These are phyloP conservation scores for Candida yuanshanica DNA, from an alignment of 805 yeast genomes.

Conservation along the genomic window DNA sequence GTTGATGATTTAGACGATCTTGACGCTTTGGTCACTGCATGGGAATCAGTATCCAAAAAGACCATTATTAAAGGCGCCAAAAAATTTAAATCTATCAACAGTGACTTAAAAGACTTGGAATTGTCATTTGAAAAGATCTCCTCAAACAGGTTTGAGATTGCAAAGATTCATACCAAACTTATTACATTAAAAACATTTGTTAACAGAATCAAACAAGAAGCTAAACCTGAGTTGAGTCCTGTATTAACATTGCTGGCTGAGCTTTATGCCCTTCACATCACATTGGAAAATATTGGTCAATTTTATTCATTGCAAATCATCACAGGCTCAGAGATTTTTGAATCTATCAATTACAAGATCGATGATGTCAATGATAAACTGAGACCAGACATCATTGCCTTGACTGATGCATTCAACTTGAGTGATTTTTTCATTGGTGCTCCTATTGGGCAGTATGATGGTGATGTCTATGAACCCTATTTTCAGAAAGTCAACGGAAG, in stretches of 20 bases:
- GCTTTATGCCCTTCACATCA: conserved; percentile 55
- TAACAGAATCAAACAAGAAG: conserved; percentile 18
- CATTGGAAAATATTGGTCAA: conserved; percentile 60
- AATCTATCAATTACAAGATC: conserved; percentile 22
- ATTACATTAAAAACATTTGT: conserved; percentile 29
- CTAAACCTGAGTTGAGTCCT: conserved; percentile 29
- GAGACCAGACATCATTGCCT: conserved; percentile 67
- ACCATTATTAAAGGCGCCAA: conserved; percentile 13
- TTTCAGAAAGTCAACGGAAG: conserved; percentile 50
- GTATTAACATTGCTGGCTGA: conserved; percentile 49
- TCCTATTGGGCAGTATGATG: conserved; percentile 76
- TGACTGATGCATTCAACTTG: conserved; percentile 78
- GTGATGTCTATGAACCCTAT: conserved; percentile 77
- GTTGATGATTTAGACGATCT: conserved; percentile 16
- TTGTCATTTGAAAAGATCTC: conserved; percentile 21
- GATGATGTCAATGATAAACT: conserved; percentile 34
- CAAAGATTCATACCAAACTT: conserved; percentile 33
- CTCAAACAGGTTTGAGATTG: conserved; percentile 22
- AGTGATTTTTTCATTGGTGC: conserved; percentile 77
- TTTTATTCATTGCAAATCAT: conserved; percentile 47
- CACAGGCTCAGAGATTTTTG: conserved; percentile 36
- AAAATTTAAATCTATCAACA: conserved; percentile 11
- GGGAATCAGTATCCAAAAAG: conserved; percentile 28
- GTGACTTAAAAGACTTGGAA: conserved; percentile 11
- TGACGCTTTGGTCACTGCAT: conserved; percentile 17